phyloP scores from a whole-genome alignment of 352 stramenopile species.

The Globisporangium nodosum region DNA sequence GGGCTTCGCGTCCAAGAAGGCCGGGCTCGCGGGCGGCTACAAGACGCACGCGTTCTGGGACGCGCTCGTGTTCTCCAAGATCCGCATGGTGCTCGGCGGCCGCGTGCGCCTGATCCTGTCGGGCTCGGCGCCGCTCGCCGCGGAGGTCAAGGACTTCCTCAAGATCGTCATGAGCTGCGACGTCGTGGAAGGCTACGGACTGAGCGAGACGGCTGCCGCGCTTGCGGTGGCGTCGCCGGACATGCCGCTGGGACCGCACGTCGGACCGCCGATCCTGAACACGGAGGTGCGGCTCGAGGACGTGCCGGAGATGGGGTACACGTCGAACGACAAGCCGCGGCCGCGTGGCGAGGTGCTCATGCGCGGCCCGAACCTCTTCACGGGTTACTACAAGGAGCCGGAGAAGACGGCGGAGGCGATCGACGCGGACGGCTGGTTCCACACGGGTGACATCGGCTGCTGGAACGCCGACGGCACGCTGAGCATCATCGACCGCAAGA shows the following conservation, averaged over 20 bases:
- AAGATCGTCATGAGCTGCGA: conserved; percentile 91
- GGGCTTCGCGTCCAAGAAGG: conserved; percentile 50
- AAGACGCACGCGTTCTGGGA: conserved; percentile 90
- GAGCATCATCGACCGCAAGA: conserved; percentile 89
- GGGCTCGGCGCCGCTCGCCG: conserved; percentile 90
- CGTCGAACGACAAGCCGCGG: conserved; percentile 65
- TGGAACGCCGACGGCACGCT: conserved; percentile 94
- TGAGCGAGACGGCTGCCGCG: conserved; percentile 92
- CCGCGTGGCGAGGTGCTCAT: conserved; percentile 65
- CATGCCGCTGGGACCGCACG: conserved; percentile 82
- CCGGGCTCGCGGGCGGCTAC: conserved; percentile 39
- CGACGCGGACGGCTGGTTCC: conserved; percentile 93
- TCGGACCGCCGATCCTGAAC: conserved; percentile 84
- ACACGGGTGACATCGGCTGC: conserved; percentile 95
- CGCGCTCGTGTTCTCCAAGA: conserved; percentile 94
- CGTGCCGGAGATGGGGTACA: conserved; percentile 97
- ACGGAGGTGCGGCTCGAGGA: conserved; percentile 92
- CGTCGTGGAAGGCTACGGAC: conserved; percentile 94
- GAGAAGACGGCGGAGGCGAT: conserved; percentile 91
- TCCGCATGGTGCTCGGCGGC: conserved; percentile 90
- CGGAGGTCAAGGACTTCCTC: conserved; percentile 95
- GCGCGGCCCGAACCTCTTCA: conserved; percentile 77
- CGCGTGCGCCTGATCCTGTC: conserved; percentile 88
- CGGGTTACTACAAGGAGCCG: conserved; percentile 95
- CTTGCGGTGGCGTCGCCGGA: conserved; percentile 57